These are phyloP conservation scores for Botrytis porri DNA, from an alignment of 2,329 filamentous ascomycete genomes.

Conservation along the genomic window DNA sequence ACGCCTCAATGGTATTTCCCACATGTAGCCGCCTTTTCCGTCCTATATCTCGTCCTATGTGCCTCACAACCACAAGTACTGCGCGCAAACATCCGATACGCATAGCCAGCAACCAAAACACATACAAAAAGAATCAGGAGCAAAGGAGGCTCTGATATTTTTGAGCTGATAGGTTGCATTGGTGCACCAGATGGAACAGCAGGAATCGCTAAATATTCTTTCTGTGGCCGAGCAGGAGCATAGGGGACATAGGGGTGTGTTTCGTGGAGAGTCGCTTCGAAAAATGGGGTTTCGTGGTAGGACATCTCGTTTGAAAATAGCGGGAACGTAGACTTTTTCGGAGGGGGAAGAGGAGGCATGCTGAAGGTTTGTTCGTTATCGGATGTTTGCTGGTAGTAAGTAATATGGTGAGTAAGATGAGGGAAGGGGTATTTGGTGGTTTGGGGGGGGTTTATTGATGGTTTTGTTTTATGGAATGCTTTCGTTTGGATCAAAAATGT, in stretches of 20 bases:
- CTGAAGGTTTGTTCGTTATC: not conserved
- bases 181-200: not conserved
- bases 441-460: not conserved
- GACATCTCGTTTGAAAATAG: not conserved
- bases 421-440: not conserved
- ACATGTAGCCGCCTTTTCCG: not conserved
- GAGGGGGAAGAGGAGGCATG: not conserved
- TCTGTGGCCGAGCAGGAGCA: not conserved
- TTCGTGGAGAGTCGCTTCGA: not conserved
- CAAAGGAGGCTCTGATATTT: not conserved
- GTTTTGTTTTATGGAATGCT: not conserved
- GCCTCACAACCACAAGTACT: not conserved
- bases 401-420: not conserved
- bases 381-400: not conserved
- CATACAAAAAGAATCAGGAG: not conserved
- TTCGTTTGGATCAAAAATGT: not conserved
- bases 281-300: not conserved
- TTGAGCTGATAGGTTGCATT: not conserved
- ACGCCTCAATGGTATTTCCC: not conserved
- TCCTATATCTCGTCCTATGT: not conserved
- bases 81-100: not conserved
- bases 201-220: not conserved
- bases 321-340: not conserved
- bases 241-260: not conserved
- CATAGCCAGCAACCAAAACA: not conserved